Evolutionary conservation across 2,329 filamentous ascomycete genomes (phyloP), one percentile per base, ranked within the genome.

Genomic region (Aureobasidium namibiae): DNA sequence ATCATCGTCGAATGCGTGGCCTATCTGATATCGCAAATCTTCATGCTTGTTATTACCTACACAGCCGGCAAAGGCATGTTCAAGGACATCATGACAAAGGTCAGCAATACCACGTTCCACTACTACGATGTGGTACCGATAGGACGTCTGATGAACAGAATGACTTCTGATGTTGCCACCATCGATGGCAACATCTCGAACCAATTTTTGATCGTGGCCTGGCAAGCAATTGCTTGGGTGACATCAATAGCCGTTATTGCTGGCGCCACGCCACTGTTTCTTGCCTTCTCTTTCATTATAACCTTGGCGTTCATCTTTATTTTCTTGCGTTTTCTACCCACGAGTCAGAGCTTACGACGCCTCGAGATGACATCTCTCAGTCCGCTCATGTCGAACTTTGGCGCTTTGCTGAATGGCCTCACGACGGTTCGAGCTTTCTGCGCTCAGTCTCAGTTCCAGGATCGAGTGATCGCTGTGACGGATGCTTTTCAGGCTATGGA

Each of bases 401-500:
- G 91, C 24, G 89, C 91, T 24, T 81, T 96, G 42, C 79, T 95
- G 2, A 88, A 95, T 61, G 92, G 92, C 0, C 75, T 96, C 9
- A 90, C 89, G 0, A 96, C 92, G 0, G 90, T 96, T 23, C 84
- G 90, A 44, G 90, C 92, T 0, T 92, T 95, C 69, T 84, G 82
- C 50, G 90, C 87, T 0, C 87, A 95, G 65, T 76, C 81, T 4
- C 85, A 88, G 56, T 96, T 96, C 67, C 90, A 95, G 68, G 82
- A 85, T 62, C 82, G 86, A 53, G 89, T 95, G 56, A 86, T 96
- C 34, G 76, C 80, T 2, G 90, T 91, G 0, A 90, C 91, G 0
- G 91, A 96, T 68, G 85, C 85, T 18, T 96, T 96, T 69, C 92
- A 96, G 70, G 90, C 90, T 69, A 94, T 95, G 81, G 92, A 96